A percentile compares a stretch with the other conserved stretches of the same genome.
Conservation (phyloP, 192 early-diverging fungal genomes). For the Umbelopsis sp. region DNA sequence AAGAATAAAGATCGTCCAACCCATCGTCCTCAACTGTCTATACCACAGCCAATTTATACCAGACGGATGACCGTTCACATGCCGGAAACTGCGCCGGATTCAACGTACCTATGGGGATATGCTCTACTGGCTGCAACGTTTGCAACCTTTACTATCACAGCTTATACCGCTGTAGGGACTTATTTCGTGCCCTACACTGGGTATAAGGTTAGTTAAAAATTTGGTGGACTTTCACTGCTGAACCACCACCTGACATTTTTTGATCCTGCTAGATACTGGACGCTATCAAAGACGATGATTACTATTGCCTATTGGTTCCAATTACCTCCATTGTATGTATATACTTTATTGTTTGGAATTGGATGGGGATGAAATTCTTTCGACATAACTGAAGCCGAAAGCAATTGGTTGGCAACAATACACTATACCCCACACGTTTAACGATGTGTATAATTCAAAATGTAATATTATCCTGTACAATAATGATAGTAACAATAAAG, state of each 20-base stretch:
- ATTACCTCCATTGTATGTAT: slow-evolving; percentile 74
- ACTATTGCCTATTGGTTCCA: slow-evolving; percentile 85
- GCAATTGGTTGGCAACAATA: too few relatives aligned
- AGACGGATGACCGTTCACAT: slow-evolving; percentile 57
- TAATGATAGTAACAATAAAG: background rate
- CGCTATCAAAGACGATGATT: slow-evolving; percentile 72
- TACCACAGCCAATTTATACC: slow-evolving; percentile 31
- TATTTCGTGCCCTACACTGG: slow-evolving; percentile 74
- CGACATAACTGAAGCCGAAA: slow-evolving; percentile 66
- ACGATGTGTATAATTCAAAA: too few relatives aligned
- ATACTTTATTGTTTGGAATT: slow-evolving; percentile 86
- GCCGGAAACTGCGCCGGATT: slow-evolving; percentile 62
- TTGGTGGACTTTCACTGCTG: background rate
- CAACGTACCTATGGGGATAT: slow-evolving; percentile 70
- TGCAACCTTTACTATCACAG: slow-evolving; percentile 58
- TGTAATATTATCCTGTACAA: background rate
- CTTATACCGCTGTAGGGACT: slow-evolving; percentile 68
- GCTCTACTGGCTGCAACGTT: slow-evolving; percentile 59
- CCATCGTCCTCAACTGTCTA: background rate
- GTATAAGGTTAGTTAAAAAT: slow-evolving; percentile 43
- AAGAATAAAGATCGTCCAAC: background rate
- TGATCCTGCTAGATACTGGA: slow-evolving; percentile 53
- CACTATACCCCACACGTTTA: too few relatives aligned
- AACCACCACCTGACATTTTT: background rate
- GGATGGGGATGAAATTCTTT: slow-evolving; percentile 96